Evolutionary conservation across 164 flowering plant genomes (phyloP).

Genomic region (Houttuynia cordata): DNA sequence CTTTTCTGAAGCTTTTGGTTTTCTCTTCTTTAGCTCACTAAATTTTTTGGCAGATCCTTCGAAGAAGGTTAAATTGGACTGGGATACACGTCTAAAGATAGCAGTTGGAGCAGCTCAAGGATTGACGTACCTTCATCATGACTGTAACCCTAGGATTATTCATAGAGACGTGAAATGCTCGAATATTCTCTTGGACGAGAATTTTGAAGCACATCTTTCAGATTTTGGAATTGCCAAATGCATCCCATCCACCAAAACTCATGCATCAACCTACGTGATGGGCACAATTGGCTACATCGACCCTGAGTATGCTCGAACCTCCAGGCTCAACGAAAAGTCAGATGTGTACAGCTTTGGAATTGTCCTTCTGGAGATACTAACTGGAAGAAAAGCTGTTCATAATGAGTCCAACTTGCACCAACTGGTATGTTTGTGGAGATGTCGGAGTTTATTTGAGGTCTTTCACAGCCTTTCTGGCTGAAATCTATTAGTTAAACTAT

Average conservation of each 20-base stretch:
- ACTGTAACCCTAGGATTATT: conserved; percentile 74
- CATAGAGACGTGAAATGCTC: conserved; percentile 90
- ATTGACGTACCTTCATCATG: conserved; percentile 90
- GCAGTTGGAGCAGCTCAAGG: conserved; percentile 97
- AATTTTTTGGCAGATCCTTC: conserved; percentile 37
- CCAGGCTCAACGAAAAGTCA: conserved; percentile 75
- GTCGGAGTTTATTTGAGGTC: too few species aligned
- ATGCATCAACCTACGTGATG: conserved; percentile 78
- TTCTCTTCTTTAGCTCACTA: background rate
- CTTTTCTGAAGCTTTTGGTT: background rate
- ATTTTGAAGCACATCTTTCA: conserved; percentile 85
- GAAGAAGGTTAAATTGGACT: conserved; percentile 79
- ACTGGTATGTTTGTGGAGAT: conserved; percentile 37
- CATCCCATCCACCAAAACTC: conserved; percentile 55
- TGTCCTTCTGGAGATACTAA: conserved; percentile 85
- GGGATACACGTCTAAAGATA: conserved; percentile 73
- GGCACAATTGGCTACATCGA: conserved; percentile 97
- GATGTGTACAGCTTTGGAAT: conserved; percentile 95
- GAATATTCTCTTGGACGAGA: conserved; percentile 74
- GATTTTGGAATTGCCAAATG: conserved; percentile 90
- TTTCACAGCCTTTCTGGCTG: too few species aligned
- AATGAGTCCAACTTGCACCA: conserved; percentile 81
- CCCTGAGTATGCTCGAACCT: conserved; percentile 90
- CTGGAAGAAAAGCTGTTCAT: conserved; percentile 91
- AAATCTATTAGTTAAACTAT: too few species aligned